These are phyloP conservation scores for Fomitiporia mediterranea DNA, from an alignment of 1,284 basidiomycete genomes.

Conservation along the genomic window DNA sequence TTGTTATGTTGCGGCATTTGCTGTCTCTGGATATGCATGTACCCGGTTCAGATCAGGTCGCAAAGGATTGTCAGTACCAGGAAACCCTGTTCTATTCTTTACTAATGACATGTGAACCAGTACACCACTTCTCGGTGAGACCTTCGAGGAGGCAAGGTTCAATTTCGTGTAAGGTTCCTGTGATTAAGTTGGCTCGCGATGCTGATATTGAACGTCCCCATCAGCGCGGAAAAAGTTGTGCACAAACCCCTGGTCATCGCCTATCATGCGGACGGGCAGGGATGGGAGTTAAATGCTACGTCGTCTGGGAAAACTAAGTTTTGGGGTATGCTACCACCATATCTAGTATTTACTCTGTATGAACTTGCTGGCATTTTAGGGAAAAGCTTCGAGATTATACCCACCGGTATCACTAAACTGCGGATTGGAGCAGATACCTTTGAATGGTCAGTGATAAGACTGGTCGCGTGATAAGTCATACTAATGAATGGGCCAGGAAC, in stretches of 20 bases:
- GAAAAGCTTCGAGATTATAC: conserved; percentile 81
- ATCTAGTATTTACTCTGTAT: conserved; percentile 23
- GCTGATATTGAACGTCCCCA: neutral
- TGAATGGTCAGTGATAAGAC: conserved; percentile 49
- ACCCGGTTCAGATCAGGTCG: conserved; percentile 75
- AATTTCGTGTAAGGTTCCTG: conserved; percentile 54
- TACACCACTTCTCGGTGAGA: conserved; percentile 86
- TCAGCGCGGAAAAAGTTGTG: conserved; percentile 74
- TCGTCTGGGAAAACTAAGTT: conserved; percentile 82
- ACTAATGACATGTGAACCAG: conserved; percentile 33
- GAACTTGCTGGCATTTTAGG: conserved; percentile 40
- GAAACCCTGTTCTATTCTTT: conserved; percentile 4
- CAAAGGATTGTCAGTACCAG: conserved; percentile 74
- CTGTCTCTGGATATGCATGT: conserved; percentile 79
- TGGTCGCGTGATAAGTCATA: neutral
- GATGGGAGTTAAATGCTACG: conserved; percentile 71
- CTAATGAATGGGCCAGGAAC: conserved; percentile 43
- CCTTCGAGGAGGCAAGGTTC: conserved; percentile 78
- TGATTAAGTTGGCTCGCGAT: neutral
- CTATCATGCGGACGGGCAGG: conserved; percentile 74
- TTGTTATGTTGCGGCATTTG: conserved; percentile 77
- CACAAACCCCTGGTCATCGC: conserved; percentile 84
- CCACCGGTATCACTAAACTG: conserved; percentile 63
- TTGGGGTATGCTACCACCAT: conserved; percentile 57
- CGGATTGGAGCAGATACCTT: conserved; percentile 61